Evolutionary conservation across 805 yeast genomes (phyloP).

Genomic region (Wickerhamiella sergipiensis): DNA sequence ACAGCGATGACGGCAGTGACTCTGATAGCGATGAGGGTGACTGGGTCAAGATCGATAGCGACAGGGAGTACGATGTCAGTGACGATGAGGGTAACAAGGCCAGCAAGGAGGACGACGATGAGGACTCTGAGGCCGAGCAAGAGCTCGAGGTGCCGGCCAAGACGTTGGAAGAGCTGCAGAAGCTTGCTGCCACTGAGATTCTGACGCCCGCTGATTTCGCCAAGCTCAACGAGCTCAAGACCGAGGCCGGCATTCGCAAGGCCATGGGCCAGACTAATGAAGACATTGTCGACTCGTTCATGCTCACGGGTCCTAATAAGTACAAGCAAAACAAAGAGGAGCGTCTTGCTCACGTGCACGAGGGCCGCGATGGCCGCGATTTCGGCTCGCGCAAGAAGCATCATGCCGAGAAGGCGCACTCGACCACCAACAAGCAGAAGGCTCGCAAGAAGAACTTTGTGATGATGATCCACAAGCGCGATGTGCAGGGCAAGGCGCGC

Average conservation of each 20-base stretch:
- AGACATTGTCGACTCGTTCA: constrained; percentile 69
- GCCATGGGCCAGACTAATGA: constrained; percentile 50
- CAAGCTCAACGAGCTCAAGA: constrained; percentile 74
- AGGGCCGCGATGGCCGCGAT: constrained; percentile 88
- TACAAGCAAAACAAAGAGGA: constrained; percentile 84
- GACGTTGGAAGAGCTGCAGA: constrained; percentile 31
- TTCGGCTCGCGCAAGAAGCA: constrained; percentile 75
- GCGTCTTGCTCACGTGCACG: constrained; percentile 70
- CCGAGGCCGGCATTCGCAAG: constrained; percentile 76
- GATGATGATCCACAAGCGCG: constrained; percentile 93
- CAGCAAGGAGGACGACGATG: constrained; percentile 16
- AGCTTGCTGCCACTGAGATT: constrained; percentile 59
- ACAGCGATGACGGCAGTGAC: constrained; percentile 35
- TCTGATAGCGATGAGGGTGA: constrained; percentile 41
- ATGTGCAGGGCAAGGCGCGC: constrained; percentile 88
- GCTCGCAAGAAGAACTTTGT: constrained; percentile 97
- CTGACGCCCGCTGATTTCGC: constrained; percentile 98
- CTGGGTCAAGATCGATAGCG: constrained; percentile 81
- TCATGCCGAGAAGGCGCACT: constrained; percentile 51
- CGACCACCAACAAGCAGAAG: constrained; percentile 92
- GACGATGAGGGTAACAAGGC: constrained; percentile 31
- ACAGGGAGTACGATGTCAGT: constrained; percentile 48
- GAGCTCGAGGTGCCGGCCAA: constrained; percentile 20
- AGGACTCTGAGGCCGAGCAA: constrained; percentile 14
- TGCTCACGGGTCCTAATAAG: constrained; percentile 62